A percentile compares a stretch with the other conserved stretches of the same genome.
Conservation (phyloP, 2,329 filamentous ascomycete species). For the Chalara sp. region DNA sequence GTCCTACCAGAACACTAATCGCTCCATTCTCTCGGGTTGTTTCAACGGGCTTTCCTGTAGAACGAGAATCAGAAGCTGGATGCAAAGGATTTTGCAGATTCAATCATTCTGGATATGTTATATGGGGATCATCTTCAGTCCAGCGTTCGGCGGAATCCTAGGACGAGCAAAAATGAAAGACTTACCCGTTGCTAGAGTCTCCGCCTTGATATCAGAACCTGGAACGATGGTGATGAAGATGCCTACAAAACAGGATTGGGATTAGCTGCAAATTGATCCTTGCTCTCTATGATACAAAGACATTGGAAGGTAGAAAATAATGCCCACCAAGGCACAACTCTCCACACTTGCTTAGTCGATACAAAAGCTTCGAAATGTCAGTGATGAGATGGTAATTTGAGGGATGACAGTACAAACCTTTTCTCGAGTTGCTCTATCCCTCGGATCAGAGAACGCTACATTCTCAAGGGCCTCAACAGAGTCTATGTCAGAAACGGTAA, state of each 20-base stretch:
- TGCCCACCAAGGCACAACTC: constrained; percentile 55
- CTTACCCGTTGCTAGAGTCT: constrained; percentile 40
- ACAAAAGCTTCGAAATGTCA: constrained; percentile 47
- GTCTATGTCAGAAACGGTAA: constrained; percentile 60
- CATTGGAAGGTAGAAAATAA: too few species aligned
- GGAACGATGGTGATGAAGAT: constrained; percentile 64
- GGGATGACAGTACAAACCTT: constrained; percentile 36
- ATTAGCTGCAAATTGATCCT: too few species aligned
- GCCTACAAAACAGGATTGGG: constrained; percentile 33
- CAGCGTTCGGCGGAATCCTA: too few species aligned
- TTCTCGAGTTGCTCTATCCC: constrained; percentile 43
- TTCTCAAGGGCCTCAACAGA: constrained; percentile 50
- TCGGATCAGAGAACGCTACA: constrained; percentile 43
- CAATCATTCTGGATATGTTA: too few species aligned
- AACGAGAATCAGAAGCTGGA: background rate
- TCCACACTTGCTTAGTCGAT: constrained; percentile 67
- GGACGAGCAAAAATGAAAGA: too few species aligned
- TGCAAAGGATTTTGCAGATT: too few species aligned
- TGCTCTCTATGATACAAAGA: too few species aligned
- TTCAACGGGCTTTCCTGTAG: constrained; percentile 48
- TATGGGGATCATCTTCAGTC: too few species aligned
- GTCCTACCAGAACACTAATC: constrained; percentile 61
- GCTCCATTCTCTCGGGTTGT: constrained; percentile 49
- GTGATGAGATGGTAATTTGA: background rate
- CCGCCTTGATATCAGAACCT: constrained; percentile 40